Evolutionary conservation across 2,329 filamentous ascomycete species (phyloP).

Genomic region (Beauveria caledonica): DNA sequence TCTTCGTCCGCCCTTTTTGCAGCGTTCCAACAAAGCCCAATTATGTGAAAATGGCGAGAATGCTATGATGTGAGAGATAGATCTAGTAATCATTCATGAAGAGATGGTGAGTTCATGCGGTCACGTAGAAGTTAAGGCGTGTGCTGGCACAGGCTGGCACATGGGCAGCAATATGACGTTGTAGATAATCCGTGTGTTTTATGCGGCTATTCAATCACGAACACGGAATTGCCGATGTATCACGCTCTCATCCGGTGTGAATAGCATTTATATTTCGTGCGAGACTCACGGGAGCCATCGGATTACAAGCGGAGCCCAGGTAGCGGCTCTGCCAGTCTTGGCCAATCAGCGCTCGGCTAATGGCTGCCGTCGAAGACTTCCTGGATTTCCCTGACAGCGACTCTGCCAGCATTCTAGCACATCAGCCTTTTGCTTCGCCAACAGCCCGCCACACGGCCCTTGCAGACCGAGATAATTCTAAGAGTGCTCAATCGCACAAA

Average conservation of each 20-base stretch:
- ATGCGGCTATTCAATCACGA: too few species aligned
- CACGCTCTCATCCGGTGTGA: not conserved
- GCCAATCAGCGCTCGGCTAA: slow-evolving; percentile 12
- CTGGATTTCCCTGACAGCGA: slow-evolving; percentile 11
- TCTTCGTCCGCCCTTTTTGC: too few species aligned
- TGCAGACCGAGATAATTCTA: not conserved
- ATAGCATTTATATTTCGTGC: not conserved
- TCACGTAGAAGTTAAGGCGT: not conserved
- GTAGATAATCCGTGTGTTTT: not conserved
- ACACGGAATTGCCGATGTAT: too few species aligned
- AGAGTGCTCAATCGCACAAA: slow-evolving; percentile 13
- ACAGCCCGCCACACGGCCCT: slow-evolving; percentile 9
- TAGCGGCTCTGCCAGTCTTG: not conserved
- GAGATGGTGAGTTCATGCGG: not conserved
- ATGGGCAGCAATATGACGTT: not conserved
- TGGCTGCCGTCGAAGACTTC: slow-evolving; percentile 10
- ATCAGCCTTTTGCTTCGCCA: slow-evolving; percentile 6
- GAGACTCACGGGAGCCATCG: slow-evolving; percentile 2
- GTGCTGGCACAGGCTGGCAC: not conserved
- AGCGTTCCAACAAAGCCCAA: too few species aligned
- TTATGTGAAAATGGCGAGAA: too few species aligned
- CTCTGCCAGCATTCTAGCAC: not conserved
- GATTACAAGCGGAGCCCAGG: slow-evolving; percentile 8
- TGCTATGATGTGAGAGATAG: too few species aligned
- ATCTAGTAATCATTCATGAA: too few species aligned